phyloP scores from a whole-genome alignment of 2,329 filamentous ascomycete species.

The Pseudohalonectria lignicola region DNA sequence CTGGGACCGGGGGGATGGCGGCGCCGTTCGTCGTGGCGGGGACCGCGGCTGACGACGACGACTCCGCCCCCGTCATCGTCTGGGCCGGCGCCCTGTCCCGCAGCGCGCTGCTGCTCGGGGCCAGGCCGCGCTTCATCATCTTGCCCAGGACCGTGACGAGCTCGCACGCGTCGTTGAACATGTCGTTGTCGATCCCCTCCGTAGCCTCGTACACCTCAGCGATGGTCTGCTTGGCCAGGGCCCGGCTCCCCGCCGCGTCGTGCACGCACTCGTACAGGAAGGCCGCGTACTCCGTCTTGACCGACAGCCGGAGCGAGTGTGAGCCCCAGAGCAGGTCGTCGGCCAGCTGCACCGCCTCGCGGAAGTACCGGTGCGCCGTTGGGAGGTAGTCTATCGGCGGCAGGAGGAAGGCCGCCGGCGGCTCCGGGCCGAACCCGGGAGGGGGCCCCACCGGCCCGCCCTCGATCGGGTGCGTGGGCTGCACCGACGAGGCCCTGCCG shows the following conservation, averaged over 20 bases:
- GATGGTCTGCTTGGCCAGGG: constrained; percentile 72
- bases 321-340: constrained; percentile 72
- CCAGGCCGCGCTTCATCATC: constrained; percentile 71
- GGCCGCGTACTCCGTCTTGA: constrained; percentile 85
- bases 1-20: too few species aligned
- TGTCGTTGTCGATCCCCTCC: constrained; percentile 90
- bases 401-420: constrained; percentile 64
- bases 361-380: constrained; percentile 71
- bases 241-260: constrained; percentile 64
- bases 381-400: constrained; percentile 73
- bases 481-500: constrained; percentile 22
- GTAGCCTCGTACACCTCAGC: constrained; percentile 83
- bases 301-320: constrained; percentile 77
- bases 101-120: constrained; percentile 10
- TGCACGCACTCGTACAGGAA: constrained; percentile 91
- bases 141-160: constrained; percentile 76
- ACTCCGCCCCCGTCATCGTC: background rate
- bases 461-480: constrained; percentile 38
- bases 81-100: background rate
- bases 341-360: constrained; percentile 63
- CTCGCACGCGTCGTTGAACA: constrained; percentile 85
- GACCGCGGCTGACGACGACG: background rate
- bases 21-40: background rate
- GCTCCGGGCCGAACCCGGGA: constrained; percentile 38
- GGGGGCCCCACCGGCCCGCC: constrained; percentile 48